A percentile compares a stretch with the other conserved stretches of the same genome.
Conservation (phyloP, 2,329 filamentous ascomycete species). For the Ophiostoma quercus region DNA sequence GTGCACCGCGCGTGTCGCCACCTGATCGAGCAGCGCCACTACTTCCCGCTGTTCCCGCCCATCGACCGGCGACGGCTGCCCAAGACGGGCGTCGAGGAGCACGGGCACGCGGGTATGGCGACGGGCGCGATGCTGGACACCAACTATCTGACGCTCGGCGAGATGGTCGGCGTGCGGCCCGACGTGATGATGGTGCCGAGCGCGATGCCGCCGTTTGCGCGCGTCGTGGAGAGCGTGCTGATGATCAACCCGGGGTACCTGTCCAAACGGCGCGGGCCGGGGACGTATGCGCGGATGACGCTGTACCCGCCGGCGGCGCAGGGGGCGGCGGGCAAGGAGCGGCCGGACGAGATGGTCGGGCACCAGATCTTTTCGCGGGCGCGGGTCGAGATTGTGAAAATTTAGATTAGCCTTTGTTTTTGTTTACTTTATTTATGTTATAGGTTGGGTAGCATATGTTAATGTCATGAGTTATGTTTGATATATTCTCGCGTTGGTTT, state of each 20-base stretch:
- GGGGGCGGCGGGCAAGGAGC: slow-evolving; percentile 35
- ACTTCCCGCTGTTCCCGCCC: slow-evolving; percentile 83
- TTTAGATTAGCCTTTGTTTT: slow-evolving; percentile 35
- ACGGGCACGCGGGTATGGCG: slow-evolving; percentile 53
- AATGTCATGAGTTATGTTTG: not conserved
- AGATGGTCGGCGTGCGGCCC: slow-evolving; percentile 80
- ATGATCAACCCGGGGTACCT: slow-evolving; percentile 86
- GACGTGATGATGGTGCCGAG: slow-evolving; percentile 83
- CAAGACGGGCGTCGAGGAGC: slow-evolving; percentile 57
- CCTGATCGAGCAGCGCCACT: slow-evolving; percentile 84
- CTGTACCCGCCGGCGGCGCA: slow-evolving; percentile 59
- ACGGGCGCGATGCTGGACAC: slow-evolving; percentile 77
- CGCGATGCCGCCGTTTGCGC: slow-evolving; percentile 77
- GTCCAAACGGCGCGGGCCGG: slow-evolving; percentile 76
- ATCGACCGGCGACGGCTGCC: slow-evolving; percentile 62
- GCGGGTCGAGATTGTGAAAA: slow-evolving; percentile 80
- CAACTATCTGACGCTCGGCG: slow-evolving; percentile 79
- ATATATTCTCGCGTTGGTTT: too few relatives aligned
- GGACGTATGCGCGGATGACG: slow-evolving; percentile 77
- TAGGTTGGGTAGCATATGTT: not conserved
- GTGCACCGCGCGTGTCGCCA: slow-evolving; percentile 69
- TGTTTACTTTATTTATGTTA: not conserved
- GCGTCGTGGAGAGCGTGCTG: slow-evolving; percentile 84
- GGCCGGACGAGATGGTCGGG: slow-evolving; percentile 53
- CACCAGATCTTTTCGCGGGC: slow-evolving; percentile 78